Percentiles rank a stretch among this genome's conserved stretches.
phyloP scores from a whole-genome alignment of 2,329 filamentous ascomycete genomes.

The Cercospora sp. region DNA sequence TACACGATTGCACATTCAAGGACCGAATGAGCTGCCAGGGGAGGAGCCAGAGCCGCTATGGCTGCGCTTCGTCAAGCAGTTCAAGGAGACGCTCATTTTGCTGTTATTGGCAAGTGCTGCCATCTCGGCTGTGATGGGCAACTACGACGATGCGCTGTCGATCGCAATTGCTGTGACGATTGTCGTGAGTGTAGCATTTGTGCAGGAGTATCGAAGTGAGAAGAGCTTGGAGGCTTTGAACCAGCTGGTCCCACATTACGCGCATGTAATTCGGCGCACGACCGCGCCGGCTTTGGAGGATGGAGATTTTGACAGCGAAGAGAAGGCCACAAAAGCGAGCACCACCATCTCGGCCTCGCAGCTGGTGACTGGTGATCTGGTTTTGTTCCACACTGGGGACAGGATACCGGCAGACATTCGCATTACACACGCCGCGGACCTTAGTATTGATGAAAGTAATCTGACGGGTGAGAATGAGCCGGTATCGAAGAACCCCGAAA shows the following conservation, averaged over 20 bases:
- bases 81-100: constrained; percentile 91
- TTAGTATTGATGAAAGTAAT: constrained; percentile 96
- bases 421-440: constrained; percentile 83
- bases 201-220: constrained; percentile 96
- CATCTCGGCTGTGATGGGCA: constrained; percentile 86
- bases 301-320: constrained; percentile 56
- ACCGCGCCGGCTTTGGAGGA: constrained; percentile 33
- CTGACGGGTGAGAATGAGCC: constrained; percentile 96
- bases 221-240: constrained; percentile 95
- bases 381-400: constrained; percentile 92
- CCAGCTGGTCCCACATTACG: constrained; percentile 90
- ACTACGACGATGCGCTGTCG: constrained; percentile 91
- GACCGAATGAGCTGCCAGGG: constrained; percentile 91
- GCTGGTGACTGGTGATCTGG: constrained; percentile 87
- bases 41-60: constrained; percentile 92
- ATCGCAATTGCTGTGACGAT: constrained; percentile 96
- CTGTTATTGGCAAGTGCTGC: constrained; percentile 86
- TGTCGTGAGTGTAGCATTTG: constrained; percentile 91
- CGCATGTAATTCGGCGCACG: constrained; percentile 75
- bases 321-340: constrained; percentile 69
- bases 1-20: constrained; percentile 74
- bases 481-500: constrained; percentile 72
- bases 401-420: constrained; percentile 94
- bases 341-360: constrained; percentile 83
- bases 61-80: constrained; percentile 93